Base-by-base conservation (phyloP, 176 grass and related monocot species). In the Typha latifolia region DNA sequence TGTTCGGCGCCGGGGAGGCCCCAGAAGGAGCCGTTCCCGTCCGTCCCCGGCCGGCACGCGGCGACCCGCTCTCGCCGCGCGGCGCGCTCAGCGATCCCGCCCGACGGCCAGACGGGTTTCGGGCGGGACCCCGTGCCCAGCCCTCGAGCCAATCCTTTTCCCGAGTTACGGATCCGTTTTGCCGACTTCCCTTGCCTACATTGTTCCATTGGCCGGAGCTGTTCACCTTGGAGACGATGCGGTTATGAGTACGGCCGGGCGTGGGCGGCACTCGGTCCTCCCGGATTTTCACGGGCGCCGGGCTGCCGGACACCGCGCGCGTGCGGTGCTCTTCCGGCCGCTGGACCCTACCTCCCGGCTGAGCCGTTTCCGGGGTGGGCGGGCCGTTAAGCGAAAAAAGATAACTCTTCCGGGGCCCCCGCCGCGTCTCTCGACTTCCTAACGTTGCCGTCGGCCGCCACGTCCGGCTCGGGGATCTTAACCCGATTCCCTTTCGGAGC, bases 401-500 rank as follows among this genome's bases (percentile, higher is more conserved):
- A n/a, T n/a, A n/a, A n/a, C 24, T 47, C 51, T 84, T 89, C 86
- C 62, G 61, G 62, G 77, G 77, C n/a, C n/a, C n/a, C n/a, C n/a
- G n/a, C n/a, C n/a, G n/a, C n/a, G n/a, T n/a, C n/a, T n/a, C 78
- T n/a, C 48, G 78, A 85, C 83, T 85, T 81, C 73, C 83, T 81
- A 72, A 81, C 73, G 68, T 81, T 71, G 49, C 21, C 83, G 63
- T 85, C 83, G 67, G 74, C 83, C 68, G 63, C 73, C 77, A 77
- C 63, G 37, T 85, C 72, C 77, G 53, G 80, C 80, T 91, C 80
- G 66, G 73, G 73, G 64, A 79, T 79, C 64, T 80, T 79, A 66
- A 79, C 77, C 77, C 56, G 67, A 79, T 79, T 62, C 76, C 76
- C 76, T 72, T 79, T 79, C 76, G 68, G 56, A 49, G 48, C 47